Conservation (phyloP, 495 filamentous ascomycete genomes). For the Astrothelium subdiscretum region DNA sequence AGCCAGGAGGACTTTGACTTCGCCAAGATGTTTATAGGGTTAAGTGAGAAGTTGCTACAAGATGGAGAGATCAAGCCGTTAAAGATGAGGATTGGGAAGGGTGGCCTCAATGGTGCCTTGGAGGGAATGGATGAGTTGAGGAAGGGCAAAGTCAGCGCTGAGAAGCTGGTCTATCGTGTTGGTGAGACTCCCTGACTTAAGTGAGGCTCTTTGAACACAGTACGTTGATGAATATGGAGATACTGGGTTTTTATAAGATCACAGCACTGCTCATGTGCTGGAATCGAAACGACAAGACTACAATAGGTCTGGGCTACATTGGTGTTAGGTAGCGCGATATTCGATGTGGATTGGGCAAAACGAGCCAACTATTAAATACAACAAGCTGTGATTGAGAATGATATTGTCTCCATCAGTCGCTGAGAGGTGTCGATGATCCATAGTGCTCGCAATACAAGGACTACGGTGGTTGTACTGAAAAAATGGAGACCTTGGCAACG, state of each 20-base stretch:
- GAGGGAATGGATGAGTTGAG: neutral
- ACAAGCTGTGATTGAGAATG: too few species aligned
- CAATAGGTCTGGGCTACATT: too few species aligned
- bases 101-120: conserved; percentile 33
- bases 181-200: neutral
- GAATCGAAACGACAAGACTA: too few species aligned
- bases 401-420: too few species aligned
- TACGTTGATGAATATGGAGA: too few species aligned
- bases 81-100: conserved; percentile 30
- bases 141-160: neutral
- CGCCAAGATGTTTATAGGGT: conserved; percentile 24
- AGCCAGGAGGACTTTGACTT: conserved; percentile 28
- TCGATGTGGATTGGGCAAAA: too few species aligned
- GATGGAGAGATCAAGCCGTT: conserved; percentile 40
- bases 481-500: too few species aligned
- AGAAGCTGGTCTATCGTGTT: neutral
- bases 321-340: too few species aligned
- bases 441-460: too few species aligned
- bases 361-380: too few species aligned
- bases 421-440: too few species aligned
- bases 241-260: neutral
- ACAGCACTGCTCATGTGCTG: neutral
- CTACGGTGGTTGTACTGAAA: too few species aligned
- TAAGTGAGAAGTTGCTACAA: conserved; percentile 35
- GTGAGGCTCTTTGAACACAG: neutral